Evolutionary conservation across 2,329 filamentous ascomycete species (phyloP), one percentile per base, ranked within the genome.

Genomic region (Pestalotiopsis fici): DNA sequence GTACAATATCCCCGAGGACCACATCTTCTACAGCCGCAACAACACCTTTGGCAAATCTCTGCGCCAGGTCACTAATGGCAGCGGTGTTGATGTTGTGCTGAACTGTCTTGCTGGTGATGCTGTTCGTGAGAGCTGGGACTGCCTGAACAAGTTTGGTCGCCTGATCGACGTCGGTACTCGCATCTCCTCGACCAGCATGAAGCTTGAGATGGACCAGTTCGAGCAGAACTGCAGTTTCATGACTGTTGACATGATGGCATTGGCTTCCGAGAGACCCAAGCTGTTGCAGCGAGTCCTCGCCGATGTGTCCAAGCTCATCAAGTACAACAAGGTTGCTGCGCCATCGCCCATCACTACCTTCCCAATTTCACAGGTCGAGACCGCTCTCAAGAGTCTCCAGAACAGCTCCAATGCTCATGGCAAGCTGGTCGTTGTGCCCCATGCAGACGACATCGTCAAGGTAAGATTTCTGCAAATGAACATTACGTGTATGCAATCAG

Each of bases 131-230:
- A 76, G 74, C 64, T 78, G 75, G 75, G 72, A 71, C 43, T 74
- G 74, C 39, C 66, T 78, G 28, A 72, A 73, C 66, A 74, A 72
- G 67, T 77, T 78, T 67, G 75, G 76, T 6, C 73, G 75, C 12
- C 66, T 77, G 35, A 67, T 77, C 18, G 73, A 77, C 63, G 72
- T 78, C 65, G 71, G 75, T 11, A 70, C 71, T 15, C 72, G 69
- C 7, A 73, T 76, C 54, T 63, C 69, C 27, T 69, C 67, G 65
- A 69, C 71, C 11, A 74, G 69, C 65, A 80, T 77, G 1, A 76
- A 80, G 2, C 74, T 88, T 0, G 83, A 86, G 56, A 83, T 87
- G 80, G 72, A 78, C n/a, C 80, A 81, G n/a, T 82, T 85, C 59
- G 81, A 83, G 47, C 78, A 76, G 69, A 86, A 85, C 68, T 79